Percentiles rank a stretch among this genome's conserved stretches.
phyloP scores from a whole-genome alignment of 345 rosid genomes.

The Populus nigra region DNA sequence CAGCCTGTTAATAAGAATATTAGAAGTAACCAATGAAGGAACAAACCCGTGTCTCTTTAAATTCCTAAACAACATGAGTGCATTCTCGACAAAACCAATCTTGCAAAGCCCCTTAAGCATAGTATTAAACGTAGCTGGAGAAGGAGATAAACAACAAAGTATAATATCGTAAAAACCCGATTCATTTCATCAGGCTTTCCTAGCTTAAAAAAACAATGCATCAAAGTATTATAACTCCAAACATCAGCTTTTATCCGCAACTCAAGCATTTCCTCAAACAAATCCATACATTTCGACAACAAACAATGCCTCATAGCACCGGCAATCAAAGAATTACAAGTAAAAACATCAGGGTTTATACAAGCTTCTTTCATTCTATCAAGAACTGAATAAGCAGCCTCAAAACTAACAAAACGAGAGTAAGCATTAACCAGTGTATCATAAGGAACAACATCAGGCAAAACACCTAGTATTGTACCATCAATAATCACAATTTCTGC shows the following conservation, averaged over 20 bases:
- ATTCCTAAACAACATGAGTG: slow-evolving; percentile 51
- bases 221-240: slow-evolving; percentile 81
- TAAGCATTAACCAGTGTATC: slow-evolving; percentile 63
- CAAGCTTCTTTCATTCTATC: slow-evolving; percentile 66
- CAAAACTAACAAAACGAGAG: slow-evolving; percentile 54
- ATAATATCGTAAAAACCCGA: slow-evolving; percentile 50
- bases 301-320: slow-evolving; percentile 47
- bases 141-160: slow-evolving; percentile 32
- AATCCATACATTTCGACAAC: slow-evolving; percentile 39
- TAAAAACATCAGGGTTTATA: slow-evolving; percentile 53
- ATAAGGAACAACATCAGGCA: slow-evolving; percentile 83
- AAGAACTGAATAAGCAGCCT: slow-evolving; percentile 55
- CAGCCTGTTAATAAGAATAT: slow-evolving; percentile 70
- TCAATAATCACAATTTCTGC: slow-evolving; percentile 65
- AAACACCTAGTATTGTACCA: slow-evolving; percentile 66
- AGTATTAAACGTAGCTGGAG: slow-evolving; percentile 57
- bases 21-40: slow-evolving; percentile 59
- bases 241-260: slow-evolving; percentile 59
- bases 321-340: slow-evolving; percentile 72
- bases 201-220: slow-evolving; percentile 66
- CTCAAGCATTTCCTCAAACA: slow-evolving; percentile 85
- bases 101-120: slow-evolving; percentile 80
- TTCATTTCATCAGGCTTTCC: slow-evolving; percentile 67
- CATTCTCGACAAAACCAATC: slow-evolving; percentile 48
- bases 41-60: slow-evolving; percentile 54